These are phyloP conservation scores for Plasmodium ovale DNA, from an alignment of 169 alveolate genomes.

Conservation along the genomic window DNA sequence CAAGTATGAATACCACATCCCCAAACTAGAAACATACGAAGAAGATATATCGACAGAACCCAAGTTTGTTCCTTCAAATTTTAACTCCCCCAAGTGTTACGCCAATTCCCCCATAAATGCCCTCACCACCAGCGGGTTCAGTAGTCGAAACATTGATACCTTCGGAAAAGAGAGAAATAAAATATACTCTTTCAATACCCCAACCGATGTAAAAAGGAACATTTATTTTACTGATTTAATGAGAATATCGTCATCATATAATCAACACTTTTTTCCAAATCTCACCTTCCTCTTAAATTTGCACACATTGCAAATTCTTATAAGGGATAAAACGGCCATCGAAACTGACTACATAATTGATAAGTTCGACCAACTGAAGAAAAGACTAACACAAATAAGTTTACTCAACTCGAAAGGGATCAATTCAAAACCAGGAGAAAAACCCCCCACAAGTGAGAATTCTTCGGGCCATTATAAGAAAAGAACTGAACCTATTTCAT, in stretches of 20 bases:
- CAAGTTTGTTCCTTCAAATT: constrained; percentile 53
- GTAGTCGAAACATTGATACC: constrained; percentile 69
- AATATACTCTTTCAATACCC: constrained; percentile 73
- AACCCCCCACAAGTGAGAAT: neutral
- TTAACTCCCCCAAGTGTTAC: constrained; percentile 54
- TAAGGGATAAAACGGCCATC: constrained; percentile 74
- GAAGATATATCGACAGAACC: constrained; percentile 76
- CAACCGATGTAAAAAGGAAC: constrained; percentile 71
- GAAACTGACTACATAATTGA: constrained; percentile 70
- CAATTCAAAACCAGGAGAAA: neutral
- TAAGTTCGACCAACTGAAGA: constrained; percentile 55
- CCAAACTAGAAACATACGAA: constrained; percentile 64
- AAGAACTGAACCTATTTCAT: neutral
- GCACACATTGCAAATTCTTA: constrained; percentile 66
- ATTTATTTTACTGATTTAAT: constrained; percentile 42
- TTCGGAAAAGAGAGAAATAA: constrained; percentile 75
- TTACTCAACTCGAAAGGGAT: neutral
- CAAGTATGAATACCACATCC: constrained; percentile 66
- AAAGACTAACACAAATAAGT: constrained; percentile 28
- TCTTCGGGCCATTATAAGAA: neutral
- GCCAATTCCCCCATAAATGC: constrained; percentile 57
- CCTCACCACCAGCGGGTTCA: constrained; percentile 69
- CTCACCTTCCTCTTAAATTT: constrained; percentile 52
- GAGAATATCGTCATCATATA: constrained; percentile 58
- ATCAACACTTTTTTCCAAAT: constrained; percentile 67